These are phyloP conservation scores for Globisporangium apiculatum DNA, from an alignment of 352 stramenopile species.

Conservation along the genomic window DNA sequence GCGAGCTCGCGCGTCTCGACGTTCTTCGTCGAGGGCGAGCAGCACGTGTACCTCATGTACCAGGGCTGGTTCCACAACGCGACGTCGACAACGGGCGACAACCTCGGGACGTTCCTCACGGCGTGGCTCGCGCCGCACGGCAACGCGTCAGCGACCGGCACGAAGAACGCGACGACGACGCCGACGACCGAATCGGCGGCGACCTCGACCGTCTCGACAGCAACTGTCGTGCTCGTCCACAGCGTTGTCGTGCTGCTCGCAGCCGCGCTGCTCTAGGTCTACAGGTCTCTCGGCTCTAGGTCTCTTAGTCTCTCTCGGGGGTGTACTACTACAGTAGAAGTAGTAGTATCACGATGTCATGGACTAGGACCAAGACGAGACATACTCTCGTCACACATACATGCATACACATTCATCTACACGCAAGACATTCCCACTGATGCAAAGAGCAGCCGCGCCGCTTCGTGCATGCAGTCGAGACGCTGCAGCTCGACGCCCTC, in stretches of 20 bases:
- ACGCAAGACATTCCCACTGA: too few relatives aligned
- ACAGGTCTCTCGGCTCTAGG: too few relatives aligned
- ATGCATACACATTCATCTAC: too few relatives aligned
- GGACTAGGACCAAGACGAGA: too few relatives aligned
- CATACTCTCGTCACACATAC: too few relatives aligned
- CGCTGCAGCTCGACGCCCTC: too few relatives aligned
- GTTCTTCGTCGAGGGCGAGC: slow-evolving; percentile 38
- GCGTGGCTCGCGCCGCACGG: slow-evolving; percentile 17
- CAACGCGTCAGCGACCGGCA: slow-evolving; percentile 4
- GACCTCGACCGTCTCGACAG: not conserved
- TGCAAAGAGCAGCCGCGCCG: too few relatives aligned
- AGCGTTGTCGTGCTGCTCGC: slow-evolving; percentile 11
- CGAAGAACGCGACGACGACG: not conserved
- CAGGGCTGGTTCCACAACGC: slow-evolving; percentile 34
- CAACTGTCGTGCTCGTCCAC: slow-evolving; percentile 2
- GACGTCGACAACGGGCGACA: slow-evolving; percentile 28
- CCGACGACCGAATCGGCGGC: not conserved
- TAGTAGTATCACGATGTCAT: too few relatives aligned
- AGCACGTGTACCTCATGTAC: slow-evolving; percentile 48
- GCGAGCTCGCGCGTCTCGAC: slow-evolving; percentile 37
- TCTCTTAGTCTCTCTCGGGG: too few relatives aligned
- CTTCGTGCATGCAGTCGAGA: too few relatives aligned
- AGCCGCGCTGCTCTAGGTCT: slow-evolving; percentile 6
- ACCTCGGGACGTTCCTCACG: slow-evolving; percentile 18
- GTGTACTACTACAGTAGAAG: too few relatives aligned